A percentile compares a stretch with the other conserved stretches of the same genome.
Conservation (phyloP, 257 asterid species). For the Schizonepeta tenuifolia region DNA sequence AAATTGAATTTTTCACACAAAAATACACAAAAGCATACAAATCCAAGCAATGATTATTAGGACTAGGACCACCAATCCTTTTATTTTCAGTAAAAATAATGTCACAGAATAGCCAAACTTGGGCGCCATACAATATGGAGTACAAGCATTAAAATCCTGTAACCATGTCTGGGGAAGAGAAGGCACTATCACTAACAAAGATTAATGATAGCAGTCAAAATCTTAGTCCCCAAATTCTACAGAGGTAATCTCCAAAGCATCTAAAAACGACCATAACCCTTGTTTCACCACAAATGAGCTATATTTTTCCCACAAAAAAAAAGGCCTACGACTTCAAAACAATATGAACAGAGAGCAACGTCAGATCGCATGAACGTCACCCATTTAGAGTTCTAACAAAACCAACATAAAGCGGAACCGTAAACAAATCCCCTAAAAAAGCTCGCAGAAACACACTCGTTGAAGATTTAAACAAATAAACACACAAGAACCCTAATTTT, state of each 20-base stretch:
- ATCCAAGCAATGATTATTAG: background rate
- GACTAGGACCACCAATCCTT: too few relatives aligned
- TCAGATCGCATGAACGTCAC: conserved; percentile 1
- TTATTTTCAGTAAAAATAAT: conserved; percentile 2
- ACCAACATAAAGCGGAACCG: background rate
- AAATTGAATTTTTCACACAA: too few relatives aligned
- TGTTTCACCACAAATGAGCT: background rate
- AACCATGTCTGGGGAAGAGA: conserved; percentile 37
- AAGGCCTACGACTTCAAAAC: background rate
- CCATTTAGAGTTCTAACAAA: background rate
- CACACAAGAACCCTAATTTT: background rate
- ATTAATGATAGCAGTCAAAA: conserved; percentile 22
- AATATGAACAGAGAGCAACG: background rate
- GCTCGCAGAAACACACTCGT: background rate
- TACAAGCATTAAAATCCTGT: conserved; percentile 67
- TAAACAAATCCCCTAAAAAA: background rate
- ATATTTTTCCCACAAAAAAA: background rate
- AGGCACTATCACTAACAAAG: conserved; percentile 25
- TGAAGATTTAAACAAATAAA: background rate
- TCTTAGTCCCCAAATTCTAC: conserved; percentile 20
- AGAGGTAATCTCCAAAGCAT: background rate
- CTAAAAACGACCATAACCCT: background rate
- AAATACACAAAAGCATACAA: background rate
- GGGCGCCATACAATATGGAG: conserved; percentile 44
- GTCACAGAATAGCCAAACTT: conserved; percentile 67